Conservation (phyloP, 805 yeast genomes). For the Wickerhamiella shivajii region DNA sequence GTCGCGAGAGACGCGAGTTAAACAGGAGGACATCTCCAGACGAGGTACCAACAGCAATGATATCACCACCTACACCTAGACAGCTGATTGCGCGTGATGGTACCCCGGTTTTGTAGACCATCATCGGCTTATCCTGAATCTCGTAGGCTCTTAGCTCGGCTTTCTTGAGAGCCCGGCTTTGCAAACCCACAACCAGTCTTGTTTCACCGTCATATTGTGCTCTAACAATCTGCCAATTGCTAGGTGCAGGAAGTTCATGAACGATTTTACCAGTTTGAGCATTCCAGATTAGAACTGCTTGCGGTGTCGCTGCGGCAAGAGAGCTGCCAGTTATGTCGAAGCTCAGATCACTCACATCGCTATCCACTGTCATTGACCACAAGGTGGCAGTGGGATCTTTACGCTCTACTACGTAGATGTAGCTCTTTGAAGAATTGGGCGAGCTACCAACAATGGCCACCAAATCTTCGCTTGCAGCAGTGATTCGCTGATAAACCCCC, state of each 20-base stretch:
- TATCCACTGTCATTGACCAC: background rate
- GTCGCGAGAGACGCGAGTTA: slow-evolving; percentile 2
- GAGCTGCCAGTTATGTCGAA: slow-evolving; percentile 3
- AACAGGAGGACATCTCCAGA: slow-evolving; percentile 16
- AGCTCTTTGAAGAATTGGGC: background rate
- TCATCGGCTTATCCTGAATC: slow-evolving; percentile 6
- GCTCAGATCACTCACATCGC: slow-evolving; percentile 5
- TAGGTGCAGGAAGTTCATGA: slow-evolving; percentile 1
- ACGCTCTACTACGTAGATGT: background rate
- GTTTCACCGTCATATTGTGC: slow-evolving; percentile 9
- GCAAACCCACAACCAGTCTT: slow-evolving; percentile 11
- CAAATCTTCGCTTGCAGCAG: background rate
- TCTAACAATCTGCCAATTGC: slow-evolving; percentile 11
- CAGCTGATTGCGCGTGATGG: slow-evolving; percentile 13
- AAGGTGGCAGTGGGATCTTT: background rate
- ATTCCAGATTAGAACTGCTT: slow-evolving; percentile 1
- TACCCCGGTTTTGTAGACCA: slow-evolving; percentile 4
- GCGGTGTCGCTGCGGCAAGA: slow-evolving; percentile 7
- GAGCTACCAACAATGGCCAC: slow-evolving; percentile 3
- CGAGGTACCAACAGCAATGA: slow-evolving; percentile 15
- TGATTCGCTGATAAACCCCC: slow-evolving; percentile 1
- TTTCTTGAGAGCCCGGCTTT: slow-evolving; percentile 7
- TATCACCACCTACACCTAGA: slow-evolving; percentile 10
- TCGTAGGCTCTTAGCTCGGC: slow-evolving; percentile 10
- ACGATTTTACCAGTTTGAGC: slow-evolving; percentile 7